Percentiles rank a stretch among this genome's conserved stretches.
Conservation (phyloP, 208 protist species). For the Polymyxa betae region DNA sequence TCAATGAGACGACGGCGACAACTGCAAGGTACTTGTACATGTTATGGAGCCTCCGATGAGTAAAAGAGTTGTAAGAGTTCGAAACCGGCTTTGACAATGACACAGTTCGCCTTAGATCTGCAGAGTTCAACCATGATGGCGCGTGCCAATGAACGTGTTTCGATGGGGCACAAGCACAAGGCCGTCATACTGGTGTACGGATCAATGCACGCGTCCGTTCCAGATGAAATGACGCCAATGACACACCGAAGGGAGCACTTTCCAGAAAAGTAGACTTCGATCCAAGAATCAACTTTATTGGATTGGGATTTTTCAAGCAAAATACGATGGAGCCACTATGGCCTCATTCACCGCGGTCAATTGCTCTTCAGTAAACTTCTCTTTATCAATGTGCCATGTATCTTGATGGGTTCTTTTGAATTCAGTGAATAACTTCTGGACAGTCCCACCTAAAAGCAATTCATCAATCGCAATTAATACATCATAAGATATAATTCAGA, state of each 20-base stretch:
- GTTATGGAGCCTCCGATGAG: neutral
- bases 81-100: no score
- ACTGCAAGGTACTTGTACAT: neutral
- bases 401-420: slow-evolving; percentile 43
- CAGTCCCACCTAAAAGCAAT: neutral
- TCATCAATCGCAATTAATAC: neutral
- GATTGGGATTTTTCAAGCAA: neutral
- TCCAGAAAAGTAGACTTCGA: no score
- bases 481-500: neutral
- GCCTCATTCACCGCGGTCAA: slow-evolving; percentile 42
- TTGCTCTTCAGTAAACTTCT: slow-evolving; percentile 38
- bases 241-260: no score
- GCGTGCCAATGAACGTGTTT: no score
- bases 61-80: neutral
- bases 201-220: no score
- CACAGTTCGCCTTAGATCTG: no score
- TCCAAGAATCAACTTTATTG: no score
- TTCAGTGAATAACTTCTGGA: slow-evolving; percentile 24
- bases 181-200: no score
- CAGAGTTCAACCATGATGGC: no score
- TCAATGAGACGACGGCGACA: neutral
- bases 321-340: slow-evolving; percentile 5
- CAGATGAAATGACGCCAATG: no score
- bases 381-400: slow-evolving; percentile 49
- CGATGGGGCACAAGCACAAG: no score